Base-by-base conservation (phyloP, 768 basidiomycete species). In the Suillus bovinus region DNA sequence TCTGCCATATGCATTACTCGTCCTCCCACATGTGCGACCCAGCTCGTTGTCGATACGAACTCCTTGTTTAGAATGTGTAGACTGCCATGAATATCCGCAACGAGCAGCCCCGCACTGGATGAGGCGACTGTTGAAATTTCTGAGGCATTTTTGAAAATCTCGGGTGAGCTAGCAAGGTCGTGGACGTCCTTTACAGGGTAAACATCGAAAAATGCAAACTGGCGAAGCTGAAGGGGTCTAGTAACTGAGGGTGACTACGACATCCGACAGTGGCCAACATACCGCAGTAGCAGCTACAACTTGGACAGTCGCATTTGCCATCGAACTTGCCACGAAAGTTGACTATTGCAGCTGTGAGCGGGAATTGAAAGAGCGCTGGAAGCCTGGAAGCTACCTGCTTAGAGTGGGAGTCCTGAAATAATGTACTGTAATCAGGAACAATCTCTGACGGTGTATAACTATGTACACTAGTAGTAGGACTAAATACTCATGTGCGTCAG, bases 1-100 rank as follows among this genome's bases (percentile, higher is more conserved):
- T 96, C 95, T 0, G 83, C 82, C 87, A 97, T 88, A 70, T 95
- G 93, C 10, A 91, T 93, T 20, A 94, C 92, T 39, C 93, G 79
- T 42, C 94, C 94, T 11, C 81, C 83, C 14, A 83, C 79, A 74
- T 94, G 91, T 6, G 91, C 93, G 54, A 92, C 72, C 93, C 93
- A 96, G 63, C 89, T 88, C 39, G 79, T 80, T 10, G 80, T 71
- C 0, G 87, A 80, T 69, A 90, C 88, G 70, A 94, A 94, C 33
- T 89, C 84, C 39, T 84, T 79, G 73, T 88, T 86, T 36, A 95
- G 81, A 11, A 90, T 75, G 71, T 94, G 92, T 10, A 95, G 77
- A 64, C 86, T 89, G 13, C 93, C 94, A 73, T 94, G 90, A 31
- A 93, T 88, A 72, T 95, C 93, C 16, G 94, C 94, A 34, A 93